Evolutionary conservation across 768 basidiomycete species (phyloP).

Genomic region (Artomyces pyxidatus): DNA sequence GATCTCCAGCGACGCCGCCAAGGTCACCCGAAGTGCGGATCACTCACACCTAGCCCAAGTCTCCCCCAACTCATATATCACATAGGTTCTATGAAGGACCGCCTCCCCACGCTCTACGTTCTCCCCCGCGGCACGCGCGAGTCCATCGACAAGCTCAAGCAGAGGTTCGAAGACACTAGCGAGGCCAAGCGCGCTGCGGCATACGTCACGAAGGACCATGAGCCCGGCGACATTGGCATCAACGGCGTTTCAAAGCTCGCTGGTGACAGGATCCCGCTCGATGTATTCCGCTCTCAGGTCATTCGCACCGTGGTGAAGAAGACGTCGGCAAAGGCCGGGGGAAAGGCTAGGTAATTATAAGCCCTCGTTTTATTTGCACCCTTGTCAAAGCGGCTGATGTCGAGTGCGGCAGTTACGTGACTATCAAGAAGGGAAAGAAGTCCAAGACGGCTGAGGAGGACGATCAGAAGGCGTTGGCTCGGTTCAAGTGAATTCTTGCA

Average conservation of each 20-base stretch:
- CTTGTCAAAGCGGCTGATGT: no score
- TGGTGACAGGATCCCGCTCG: not conserved
- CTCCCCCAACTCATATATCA: not conserved
- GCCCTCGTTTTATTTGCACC: no score
- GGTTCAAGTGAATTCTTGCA: no score
- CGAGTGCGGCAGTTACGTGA: no score
- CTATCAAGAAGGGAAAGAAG: no score
- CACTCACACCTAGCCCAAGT: not conserved
- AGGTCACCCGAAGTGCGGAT: not conserved
- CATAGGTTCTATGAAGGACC: not conserved
- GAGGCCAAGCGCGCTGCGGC: not conserved
- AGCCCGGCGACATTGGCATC: slow-evolving; percentile 3
- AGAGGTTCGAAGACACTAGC: slow-evolving; percentile 1
- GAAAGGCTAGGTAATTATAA: not conserved
- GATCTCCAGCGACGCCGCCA: not conserved
- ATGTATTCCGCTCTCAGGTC: slow-evolving; percentile 1
- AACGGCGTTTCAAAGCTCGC: not conserved
- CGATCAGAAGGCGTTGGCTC: no score
- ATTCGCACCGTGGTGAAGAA: not conserved
- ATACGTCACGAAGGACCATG: slow-evolving; percentile 7
- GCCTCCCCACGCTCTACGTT: slow-evolving; percentile 4
- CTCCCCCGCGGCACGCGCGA: slow-evolving; percentile 1
- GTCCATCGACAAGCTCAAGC: not conserved
- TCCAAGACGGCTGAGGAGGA: no score
- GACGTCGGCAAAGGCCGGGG: not conserved